Evolutionary conservation across 2,329 filamentous ascomycete species (phyloP), one percentile per base, ranked within the genome.

Genomic region (Zasmidium citrigriseum): DNA sequence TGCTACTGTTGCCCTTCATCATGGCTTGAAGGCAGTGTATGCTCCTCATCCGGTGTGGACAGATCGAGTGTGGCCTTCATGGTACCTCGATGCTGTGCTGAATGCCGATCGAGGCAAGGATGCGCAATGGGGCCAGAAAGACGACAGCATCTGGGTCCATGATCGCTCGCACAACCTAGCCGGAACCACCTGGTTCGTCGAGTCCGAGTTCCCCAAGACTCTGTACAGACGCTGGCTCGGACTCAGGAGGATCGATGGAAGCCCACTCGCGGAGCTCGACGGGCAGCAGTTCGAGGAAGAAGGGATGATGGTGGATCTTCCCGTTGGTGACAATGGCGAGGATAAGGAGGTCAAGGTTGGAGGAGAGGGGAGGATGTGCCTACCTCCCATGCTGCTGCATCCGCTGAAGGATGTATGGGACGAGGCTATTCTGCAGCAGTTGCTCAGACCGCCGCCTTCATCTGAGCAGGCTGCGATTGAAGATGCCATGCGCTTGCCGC

Each of bases 151-250:
- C 9, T 80, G 79, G 59, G 78, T 79, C 59, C 75, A 76, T 38
- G 90, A 95, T 66, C 83, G 91, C 18, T 93, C 97, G 76, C 91
- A 95, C 75, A 96, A 97, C 74, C 88, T 97, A 71, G 82, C 83
- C 54, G 92, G 93, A 1, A 86, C 91, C 69, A 91, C 88, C 20
- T 98, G 92, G 92, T 97, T 95, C 75, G 97, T 96, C 75, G 90
- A 92, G 65, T 89, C 89, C 0, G 86, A 87, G 1, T 96, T 96
- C 70, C 87, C 90, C 5, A 84, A 87, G 2, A 91, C 91, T 63
- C 70, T 98, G 69, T 97, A 95, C 80, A 83, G 86, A 51, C 82
- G 91, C 60, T 98, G 93, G 93, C 77, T 96, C 34, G 93, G 92
- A 1, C 86, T 93, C 68, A 86, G 84, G 64, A 88, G 93, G 34